Evolutionary conservation across 73 alveolate genomes (phyloP).

Genomic region (Tetrahymena malaccensis): DNA sequence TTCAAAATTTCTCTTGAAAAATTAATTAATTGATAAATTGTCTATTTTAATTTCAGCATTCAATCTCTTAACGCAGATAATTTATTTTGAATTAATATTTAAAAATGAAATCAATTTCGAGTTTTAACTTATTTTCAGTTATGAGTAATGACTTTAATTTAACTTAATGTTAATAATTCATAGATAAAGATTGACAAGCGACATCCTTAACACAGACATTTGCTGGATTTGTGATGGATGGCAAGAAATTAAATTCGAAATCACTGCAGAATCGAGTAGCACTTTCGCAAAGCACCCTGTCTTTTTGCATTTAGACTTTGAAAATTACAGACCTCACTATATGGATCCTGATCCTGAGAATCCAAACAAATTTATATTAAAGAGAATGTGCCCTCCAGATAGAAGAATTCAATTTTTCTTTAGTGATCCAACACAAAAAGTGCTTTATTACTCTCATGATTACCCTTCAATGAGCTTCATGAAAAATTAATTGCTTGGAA

Average conservation of each 20-base stretch:
- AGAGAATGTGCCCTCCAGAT: slow-evolving; percentile 36
- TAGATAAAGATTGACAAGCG: background rate
- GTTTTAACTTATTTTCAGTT: background rate
- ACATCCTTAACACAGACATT: slow-evolving; percentile 11
- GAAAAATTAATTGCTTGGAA: slow-evolving; percentile 6
- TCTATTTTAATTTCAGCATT: background rate
- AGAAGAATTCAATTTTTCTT: slow-evolving; percentile 12
- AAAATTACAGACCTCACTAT: slow-evolving; percentile 21
- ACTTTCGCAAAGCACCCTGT: slow-evolving; percentile 18
- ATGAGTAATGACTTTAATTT: background rate
- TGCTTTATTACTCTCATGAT: background rate
- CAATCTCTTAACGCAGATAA: background rate
- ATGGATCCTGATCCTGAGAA: slow-evolving; percentile 10
- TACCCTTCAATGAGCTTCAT: background rate
- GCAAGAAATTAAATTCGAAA: slow-evolving; percentile 26
- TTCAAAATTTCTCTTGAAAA: background rate
- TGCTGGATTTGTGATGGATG: slow-evolving; percentile 47
- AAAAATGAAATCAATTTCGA: background rate
- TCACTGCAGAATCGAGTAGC: slow-evolving; percentile 4
- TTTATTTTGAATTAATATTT: background rate
- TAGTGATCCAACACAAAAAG: slow-evolving; percentile 28
- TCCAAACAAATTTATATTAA: background rate
- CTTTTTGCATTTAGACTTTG: slow-evolving; percentile 37
- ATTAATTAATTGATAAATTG: background rate
- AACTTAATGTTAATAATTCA: background rate